Conservation (phyloP, 176 grass and related monocot species). For the sorghum (Sorghum bicolor) region Sorghum_bicolor_NCBIv3 NC_012872.2:73049501-73050000, state of each 20-base stretch:
- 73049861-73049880: neutral
- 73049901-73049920: constrained; percentile 73
- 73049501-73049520: constrained; percentile 67
- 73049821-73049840: neutral
- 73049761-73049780: neutral
- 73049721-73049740: neutral
- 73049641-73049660: neutral
- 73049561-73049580: constrained; percentile 14
- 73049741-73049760: neutral
- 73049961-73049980: constrained; percentile 77
- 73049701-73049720: neutral
- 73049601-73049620: constrained; percentile 62
- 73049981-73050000: neutral
- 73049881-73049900: neutral
- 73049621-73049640: constrained; percentile 62
- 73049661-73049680: neutral
- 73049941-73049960: constrained; percentile 74
- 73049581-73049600: constrained; percentile 77
- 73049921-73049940: constrained; percentile 78
- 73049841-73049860: neutral
- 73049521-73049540: constrained; percentile 68
- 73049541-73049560: constrained; percentile 56
- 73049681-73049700: neutral
- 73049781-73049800: neutral
- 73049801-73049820: neutral